phyloP scores from a whole-genome alignment of 1,139 yeast genomes.

The Pichia sp. region DNA sequence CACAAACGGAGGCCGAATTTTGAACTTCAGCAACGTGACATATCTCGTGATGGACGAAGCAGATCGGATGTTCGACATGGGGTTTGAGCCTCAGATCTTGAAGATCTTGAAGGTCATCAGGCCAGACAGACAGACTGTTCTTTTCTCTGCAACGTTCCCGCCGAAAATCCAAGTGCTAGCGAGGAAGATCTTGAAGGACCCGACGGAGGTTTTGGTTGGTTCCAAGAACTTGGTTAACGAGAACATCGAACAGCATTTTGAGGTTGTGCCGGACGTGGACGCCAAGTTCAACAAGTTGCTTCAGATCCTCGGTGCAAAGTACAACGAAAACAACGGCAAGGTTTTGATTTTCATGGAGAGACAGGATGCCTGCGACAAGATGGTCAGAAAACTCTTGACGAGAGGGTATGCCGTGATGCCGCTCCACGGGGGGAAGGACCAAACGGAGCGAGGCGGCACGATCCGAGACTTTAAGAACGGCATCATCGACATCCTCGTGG shows the following conservation, averaged over 20 bases:
- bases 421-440: conserved; percentile 92
- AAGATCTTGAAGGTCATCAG: conserved; percentile 74
- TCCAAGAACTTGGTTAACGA: conserved; percentile 79
- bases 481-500: conserved; percentile 60
- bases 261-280: conserved; percentile 48
- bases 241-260: conserved; percentile 70
- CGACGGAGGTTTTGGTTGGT: conserved; percentile 78
- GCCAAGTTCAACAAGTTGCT: conserved; percentile 54
- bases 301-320: conserved; percentile 45
- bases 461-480: conserved; percentile 68
- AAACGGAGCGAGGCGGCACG: conserved; percentile 74
- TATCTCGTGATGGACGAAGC: conserved; percentile 93
- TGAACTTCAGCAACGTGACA: conserved; percentile 65
- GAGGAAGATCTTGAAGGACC: conserved; percentile 51
- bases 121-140: conserved; percentile 86
- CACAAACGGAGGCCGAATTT: conserved; percentile 75
- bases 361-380: conserved; percentile 73
- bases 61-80: conserved; percentile 94
- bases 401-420: conserved; percentile 59
- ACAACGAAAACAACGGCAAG: conserved; percentile 42
- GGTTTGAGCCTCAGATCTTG: conserved; percentile 94
- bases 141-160: conserved; percentile 95
- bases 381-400: conserved; percentile 52
- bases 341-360: conserved; percentile 81
- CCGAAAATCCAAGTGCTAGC: conserved; percentile 74